Evolutionary conservation across 2,329 filamentous ascomycete genomes (phyloP), one percentile per base, ranked within the genome.

Genomic region (Neurospora sp.): DNA sequence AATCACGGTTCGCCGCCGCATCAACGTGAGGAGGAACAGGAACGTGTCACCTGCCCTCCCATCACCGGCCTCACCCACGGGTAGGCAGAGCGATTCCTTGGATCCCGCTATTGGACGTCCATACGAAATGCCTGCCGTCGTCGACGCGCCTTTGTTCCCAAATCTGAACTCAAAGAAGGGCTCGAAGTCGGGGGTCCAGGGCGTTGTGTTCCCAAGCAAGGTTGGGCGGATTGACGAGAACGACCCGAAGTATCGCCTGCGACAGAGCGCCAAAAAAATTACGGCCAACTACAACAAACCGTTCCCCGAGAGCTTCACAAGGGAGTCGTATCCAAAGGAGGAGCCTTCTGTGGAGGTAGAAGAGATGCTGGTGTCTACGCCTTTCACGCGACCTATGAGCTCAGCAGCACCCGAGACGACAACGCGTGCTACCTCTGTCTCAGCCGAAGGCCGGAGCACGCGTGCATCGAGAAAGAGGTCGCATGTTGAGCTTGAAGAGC

Each of bases 401-500:
- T 46, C 68, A 69, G 38, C 69, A 73, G 33, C 67, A 73, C 52
- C 52, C 15, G 52, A 36, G 52, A 62, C 52, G 1, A 46, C 72
- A 10, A 67, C 67, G n/a, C 74, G 75, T 68, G 70, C 62, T 69
- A 75, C 72, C 76, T 73, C 79, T 72, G 69, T 73, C 77, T 67
- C 77, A 77, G 66, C 76, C 77, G 71, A 81, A 77, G 72, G 80
- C 78, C 80, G 84, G 67, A 79, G 82, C 67, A 86, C 84, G 58
- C 82, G 84, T 46, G 85, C 83, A 15, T 80, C 78, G 39, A 76
- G 80, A 75, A 89, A 88, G 82, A 81, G 86, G 70, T 79, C 84
- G 38, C 80, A 85, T 77, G 86, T 89, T 73, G 86, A 88, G 71
- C 77, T 82, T 17, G 86, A 89, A 69, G 81, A 83, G 67, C 52